These are phyloP conservation scores for Fistulifera pelliculosa DNA, from an alignment of 108 stramenopile genomes.

Conservation along the genomic window DNA sequence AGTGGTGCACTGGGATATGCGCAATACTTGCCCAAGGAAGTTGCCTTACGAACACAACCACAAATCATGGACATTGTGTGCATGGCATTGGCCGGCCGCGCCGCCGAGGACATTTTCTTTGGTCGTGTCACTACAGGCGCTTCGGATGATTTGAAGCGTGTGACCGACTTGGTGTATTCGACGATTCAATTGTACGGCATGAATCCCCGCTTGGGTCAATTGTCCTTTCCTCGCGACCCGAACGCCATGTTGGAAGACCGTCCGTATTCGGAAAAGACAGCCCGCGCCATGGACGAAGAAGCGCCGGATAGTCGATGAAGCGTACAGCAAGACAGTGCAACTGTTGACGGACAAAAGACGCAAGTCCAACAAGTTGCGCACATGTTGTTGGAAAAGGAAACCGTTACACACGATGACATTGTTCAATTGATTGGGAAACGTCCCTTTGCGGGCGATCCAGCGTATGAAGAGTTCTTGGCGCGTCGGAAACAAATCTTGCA, in stretches of 20 bases:
- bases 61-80: constrained; percentile 94
- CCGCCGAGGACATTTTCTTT: constrained; percentile 91
- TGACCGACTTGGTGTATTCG: constrained; percentile 90
- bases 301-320: constrained; percentile 85
- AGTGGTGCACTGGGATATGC: constrained; percentile 92
- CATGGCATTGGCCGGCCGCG: constrained; percentile 95
- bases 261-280: constrained; percentile 92
- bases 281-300: constrained; percentile 94
- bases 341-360: constrained; percentile 72
- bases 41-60: constrained; percentile 64
- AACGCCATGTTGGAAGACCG: constrained; percentile 65
- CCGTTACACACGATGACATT: constrained; percentile 94
- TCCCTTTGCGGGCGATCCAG: constrained; percentile 70
- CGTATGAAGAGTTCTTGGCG: constrained; percentile 84
- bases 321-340: constrained; percentile 73
- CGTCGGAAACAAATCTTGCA: constrained; percentile 8
- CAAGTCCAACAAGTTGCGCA: constrained; percentile 79
- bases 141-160: constrained; percentile 86
- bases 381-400: constrained; percentile 90
- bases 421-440: constrained; percentile 84
- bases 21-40: constrained; percentile 95
- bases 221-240: constrained; percentile 84
- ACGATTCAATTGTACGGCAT: constrained; percentile 93
- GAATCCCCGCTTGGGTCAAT: constrained; percentile 88
- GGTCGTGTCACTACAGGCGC: constrained; percentile 93